Conservation (phyloP, 257 asterid species). For the Solanum pennellii region DNA sequence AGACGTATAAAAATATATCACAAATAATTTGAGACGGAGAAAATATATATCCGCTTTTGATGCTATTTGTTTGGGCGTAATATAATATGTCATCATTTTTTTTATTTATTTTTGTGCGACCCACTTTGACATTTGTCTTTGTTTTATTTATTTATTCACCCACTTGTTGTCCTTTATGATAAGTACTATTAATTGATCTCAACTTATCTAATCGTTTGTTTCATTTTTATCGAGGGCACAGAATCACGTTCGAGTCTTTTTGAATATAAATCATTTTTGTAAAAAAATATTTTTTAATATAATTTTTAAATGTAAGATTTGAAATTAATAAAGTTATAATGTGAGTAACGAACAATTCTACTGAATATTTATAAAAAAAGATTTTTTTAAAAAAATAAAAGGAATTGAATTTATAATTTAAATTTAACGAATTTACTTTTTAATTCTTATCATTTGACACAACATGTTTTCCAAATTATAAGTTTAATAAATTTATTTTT, state of each 20-base stretch:
- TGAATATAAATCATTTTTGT: too few relatives aligned
- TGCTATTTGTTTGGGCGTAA: background rate
- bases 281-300: too few relatives aligned
- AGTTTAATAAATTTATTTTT: background rate
- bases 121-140: background rate
- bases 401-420: too few relatives aligned
- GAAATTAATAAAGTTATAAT: accelerated
- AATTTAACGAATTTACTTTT: too few relatives aligned
- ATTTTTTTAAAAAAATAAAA: too few relatives aligned
- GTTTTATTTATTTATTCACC: too few relatives aligned
- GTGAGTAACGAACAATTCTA: too few relatives aligned
- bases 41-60: background rate
- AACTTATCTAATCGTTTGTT: background rate
- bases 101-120: accelerated
- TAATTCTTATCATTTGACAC: too few relatives aligned
- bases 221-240: too few relatives aligned
- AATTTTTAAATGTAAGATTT: too few relatives aligned
- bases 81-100: background rate
- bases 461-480: background rate
- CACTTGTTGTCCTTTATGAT: background rate
- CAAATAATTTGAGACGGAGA: background rate
- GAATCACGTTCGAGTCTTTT: too few relatives aligned
- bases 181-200: background rate
- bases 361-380: too few relatives aligned
- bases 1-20: background rate